phyloP scores from a whole-genome alignment of 345 rosid genomes.

The Fremontodendron californicum region DNA sequence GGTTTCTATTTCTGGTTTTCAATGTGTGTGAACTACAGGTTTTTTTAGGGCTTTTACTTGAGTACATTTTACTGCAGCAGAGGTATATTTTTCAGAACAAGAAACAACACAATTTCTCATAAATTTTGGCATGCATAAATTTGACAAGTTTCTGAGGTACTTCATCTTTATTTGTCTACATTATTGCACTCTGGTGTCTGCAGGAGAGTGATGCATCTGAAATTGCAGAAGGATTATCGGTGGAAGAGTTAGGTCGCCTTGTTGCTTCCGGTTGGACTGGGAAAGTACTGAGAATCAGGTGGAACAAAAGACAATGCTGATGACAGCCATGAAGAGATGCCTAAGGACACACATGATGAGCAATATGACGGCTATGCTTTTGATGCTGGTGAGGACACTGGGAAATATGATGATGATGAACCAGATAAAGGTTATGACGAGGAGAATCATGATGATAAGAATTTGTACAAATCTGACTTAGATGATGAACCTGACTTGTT shows the following conservation, averaged over 20 bases:
- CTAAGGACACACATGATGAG: conserved; percentile 39
- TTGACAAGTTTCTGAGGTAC: conserved; percentile 11
- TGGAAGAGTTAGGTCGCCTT: conserved; percentile 87
- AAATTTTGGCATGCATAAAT: conserved; percentile 8
- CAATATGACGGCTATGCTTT: conserved; percentile 64
- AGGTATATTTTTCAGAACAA: background rate
- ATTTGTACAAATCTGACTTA: conserved; percentile 49
- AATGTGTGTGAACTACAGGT: background rate
- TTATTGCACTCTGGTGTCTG: conserved; percentile 12
- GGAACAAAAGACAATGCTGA: conserved; percentile 31
- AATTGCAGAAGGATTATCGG: conserved; percentile 65
- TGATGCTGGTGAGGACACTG: conserved; percentile 55
- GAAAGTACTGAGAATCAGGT: conserved; percentile 48
- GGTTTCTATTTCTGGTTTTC: background rate
- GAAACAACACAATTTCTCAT: background rate
- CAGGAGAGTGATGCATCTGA: conserved; percentile 47
- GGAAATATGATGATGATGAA: conserved; percentile 39
- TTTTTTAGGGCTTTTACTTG: background rate
- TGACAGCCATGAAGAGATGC: conserved; percentile 45
- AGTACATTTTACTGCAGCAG: background rate
- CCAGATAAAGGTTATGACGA: conserved; percentile 45
- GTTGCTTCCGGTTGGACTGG: conserved; percentile 99
- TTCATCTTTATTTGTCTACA: conserved; percentile 6
- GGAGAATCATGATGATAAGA: conserved; percentile 47
- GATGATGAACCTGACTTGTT: conserved; percentile 53